Base-by-base conservation (phyloP, 306 rosid genomes). In the Acmispon strigosus region DNA sequence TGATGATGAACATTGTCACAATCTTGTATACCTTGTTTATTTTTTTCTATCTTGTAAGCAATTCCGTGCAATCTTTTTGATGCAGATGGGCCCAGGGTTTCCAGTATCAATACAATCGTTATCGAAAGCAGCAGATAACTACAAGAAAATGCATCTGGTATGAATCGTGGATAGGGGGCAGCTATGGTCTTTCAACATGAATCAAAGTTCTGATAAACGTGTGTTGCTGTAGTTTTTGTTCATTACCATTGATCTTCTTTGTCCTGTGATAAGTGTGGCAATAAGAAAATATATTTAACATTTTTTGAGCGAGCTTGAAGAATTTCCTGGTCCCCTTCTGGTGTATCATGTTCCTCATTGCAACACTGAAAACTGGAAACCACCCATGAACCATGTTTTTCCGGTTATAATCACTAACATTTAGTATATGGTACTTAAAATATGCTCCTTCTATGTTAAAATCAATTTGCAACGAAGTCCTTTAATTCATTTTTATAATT, bases 11-110 rank as follows among this genome's bases (percentile, higher is more conserved):
- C 69, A 32, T 42, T 7, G 41, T 43, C 50, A 39, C 55, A 39
- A 39, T 27, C 14, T 56, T 63, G 11, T 57, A 14, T 50, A 10
- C 22, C 5, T 37, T 10, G 50, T 10, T 44, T 50, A 49, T 51
- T 52, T 52, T 12, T 66, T 51, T 4, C 10, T 6, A 6, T 0
- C 2, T 32, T 32, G n/a, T n/a, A n/a, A n/a, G n/a, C 0, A 32
- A 62, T 50, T 39, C 17, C 32, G 7, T 82, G 22, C 59, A 43
- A 39, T 53, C 65, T 29, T 47, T 11, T 65, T 76, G 14, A 34
- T 79, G 84, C 87, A 94, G 99, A 94, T 94, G 97, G 99, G 99
- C 71, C 89, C 91, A 0, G 96, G 91, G 63, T 84, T 83, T 42
- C 89, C 97, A 3, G 84, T 94, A 72, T 87, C 99, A 37, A 80